Evolutionary conservation across 495 filamentous ascomycete genomes (phyloP).

Genomic region (Neurospora sp.): DNA sequence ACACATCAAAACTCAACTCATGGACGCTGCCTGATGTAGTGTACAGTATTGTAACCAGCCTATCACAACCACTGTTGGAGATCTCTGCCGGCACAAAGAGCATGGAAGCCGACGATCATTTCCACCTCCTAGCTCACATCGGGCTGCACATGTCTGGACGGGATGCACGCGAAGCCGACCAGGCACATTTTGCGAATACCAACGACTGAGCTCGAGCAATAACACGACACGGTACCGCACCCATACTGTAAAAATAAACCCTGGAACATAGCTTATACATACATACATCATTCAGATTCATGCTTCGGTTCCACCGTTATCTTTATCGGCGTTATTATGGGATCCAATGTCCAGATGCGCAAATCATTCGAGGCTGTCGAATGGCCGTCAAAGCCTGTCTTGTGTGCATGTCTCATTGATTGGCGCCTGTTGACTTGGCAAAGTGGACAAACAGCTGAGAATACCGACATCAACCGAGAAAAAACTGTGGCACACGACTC

Average conservation of each 20-base stretch:
- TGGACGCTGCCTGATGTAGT: not conserved
- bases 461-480: not conserved
- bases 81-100: not conserved
- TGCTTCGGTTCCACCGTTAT: not conserved
- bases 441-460: not conserved
- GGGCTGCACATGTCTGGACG: not conserved
- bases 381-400: not conserved
- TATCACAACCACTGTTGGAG: not conserved
- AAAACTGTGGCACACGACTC: not conserved
- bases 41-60: not conserved
- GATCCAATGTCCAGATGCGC: not conserved
- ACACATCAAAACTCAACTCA: not conserved
- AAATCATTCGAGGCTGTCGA: not conserved
- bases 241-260: not conserved
- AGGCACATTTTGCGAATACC: not conserved
- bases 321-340: not conserved
- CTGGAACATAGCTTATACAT: too few relatives aligned
- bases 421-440: not conserved
- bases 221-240: not conserved
- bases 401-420: not conserved
- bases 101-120: not conserved
- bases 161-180: not conserved
- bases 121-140: not conserved
- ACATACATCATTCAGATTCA: not conserved
- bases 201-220: not conserved